A percentile compares a stretch with the other conserved stretches of the same genome.
Evolutionary conservation across 1,139 yeast species (phyloP).

Genomic region (Protomyces macrosporus): DNA sequence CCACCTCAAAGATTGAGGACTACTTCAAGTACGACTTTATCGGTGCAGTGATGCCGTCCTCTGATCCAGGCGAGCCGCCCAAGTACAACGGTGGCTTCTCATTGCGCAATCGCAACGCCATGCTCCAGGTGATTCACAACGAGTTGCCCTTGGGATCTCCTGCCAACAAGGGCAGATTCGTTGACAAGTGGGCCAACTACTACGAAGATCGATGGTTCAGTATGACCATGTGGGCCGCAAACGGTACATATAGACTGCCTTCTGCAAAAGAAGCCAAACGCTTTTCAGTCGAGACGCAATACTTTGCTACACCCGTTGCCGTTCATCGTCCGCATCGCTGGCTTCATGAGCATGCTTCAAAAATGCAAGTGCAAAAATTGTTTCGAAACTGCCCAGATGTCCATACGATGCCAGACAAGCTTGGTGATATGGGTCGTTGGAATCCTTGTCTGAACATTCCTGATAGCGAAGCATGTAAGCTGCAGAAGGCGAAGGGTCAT

Average conservation of each 20-base stretch:
- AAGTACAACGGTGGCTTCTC: constrained; percentile 14
- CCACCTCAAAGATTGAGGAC: constrained; percentile 4
- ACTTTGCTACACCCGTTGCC: not conserved
- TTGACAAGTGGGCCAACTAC: too few species aligned
- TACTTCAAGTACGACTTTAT: constrained; percentile 14
- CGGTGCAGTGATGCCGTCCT: constrained; percentile 11
- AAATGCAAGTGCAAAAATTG: not conserved
- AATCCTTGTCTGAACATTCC: not conserved
- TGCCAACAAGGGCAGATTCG: not conserved
- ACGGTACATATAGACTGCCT: not conserved
- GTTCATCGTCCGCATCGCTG: not conserved
- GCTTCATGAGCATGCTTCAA: not conserved
- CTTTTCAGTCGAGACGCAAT: not conserved
- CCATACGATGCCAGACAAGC: not conserved
- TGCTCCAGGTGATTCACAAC: constrained; percentile 3
- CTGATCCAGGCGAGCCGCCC: not conserved
- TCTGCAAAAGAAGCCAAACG: not conserved
- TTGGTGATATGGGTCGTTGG: not conserved
- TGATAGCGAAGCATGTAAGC: not conserved
- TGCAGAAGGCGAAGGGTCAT: too few species aligned
- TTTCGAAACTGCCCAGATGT: not conserved
- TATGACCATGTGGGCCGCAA: not conserved
- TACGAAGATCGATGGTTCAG: constrained; percentile 8
- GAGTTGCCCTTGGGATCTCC: not conserved
- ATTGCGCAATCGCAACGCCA: constrained; percentile 3